phyloP scores from a whole-genome alignment of 106 monocot species.

The Hemerocallis citrina region DNA sequence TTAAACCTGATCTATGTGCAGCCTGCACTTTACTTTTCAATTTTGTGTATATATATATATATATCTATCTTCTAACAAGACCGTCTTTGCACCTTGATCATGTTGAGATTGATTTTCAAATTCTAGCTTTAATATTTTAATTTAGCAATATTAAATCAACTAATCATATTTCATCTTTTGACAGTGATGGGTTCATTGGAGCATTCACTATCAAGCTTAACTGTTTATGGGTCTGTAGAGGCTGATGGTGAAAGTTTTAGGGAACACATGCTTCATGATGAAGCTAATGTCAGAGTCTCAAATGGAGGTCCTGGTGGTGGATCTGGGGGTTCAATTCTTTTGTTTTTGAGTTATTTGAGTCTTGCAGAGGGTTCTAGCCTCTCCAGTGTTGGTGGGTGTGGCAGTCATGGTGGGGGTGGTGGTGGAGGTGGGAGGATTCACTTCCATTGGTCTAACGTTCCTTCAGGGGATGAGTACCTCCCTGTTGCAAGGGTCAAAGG shows the following conservation, averaged over 20 bases:
- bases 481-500: conserved; percentile 75
- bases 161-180: neutral
- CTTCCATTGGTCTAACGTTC: conserved; percentile 78
- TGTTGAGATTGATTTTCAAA: neutral
- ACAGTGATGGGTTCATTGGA: conserved; percentile 92
- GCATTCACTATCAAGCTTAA: conserved; percentile 50
- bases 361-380: conserved; percentile 51
- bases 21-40: too few species aligned
- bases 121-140: neutral
- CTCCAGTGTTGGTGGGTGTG: conserved; percentile 76
- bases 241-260: conserved; percentile 70
- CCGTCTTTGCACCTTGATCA: neutral
- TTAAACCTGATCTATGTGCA: too few species aligned
- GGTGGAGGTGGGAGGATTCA: conserved; percentile 92
- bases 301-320: conserved; percentile 76
- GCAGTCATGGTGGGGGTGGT: conserved; percentile 68
- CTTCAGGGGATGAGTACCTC: conserved; percentile 73
- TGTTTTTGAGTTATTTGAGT: conserved; percentile 47
- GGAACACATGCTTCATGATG: neutral
- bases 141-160: neutral
- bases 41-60: too few species aligned
- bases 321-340: conserved; percentile 85
- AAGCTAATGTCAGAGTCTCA: conserved; percentile 6
- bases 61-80: too few species aligned
- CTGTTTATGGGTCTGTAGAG: conserved; percentile 52